Evolutionary conservation across 441 rosid genomes (phyloP).

Genomic region (Populus trichocarpa): DNA sequence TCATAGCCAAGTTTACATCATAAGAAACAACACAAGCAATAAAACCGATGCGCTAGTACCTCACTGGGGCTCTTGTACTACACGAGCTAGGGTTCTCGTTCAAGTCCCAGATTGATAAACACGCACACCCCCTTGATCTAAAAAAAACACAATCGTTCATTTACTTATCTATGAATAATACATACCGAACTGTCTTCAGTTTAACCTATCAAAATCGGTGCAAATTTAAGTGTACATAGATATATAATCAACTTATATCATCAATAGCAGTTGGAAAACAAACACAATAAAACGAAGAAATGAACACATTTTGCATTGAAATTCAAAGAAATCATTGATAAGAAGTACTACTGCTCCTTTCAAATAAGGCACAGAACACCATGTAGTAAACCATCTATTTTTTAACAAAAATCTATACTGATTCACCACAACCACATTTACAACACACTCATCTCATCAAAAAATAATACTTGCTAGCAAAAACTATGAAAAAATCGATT

Average conservation of each 20-base stretch:
- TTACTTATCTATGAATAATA: background rate
- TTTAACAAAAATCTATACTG: background rate
- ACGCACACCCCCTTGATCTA: background rate
- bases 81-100: background rate
- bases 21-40: background rate
- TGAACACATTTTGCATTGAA: background rate
- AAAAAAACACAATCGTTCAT: background rate
- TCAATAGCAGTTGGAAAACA: background rate
- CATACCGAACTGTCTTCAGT: background rate
- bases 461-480: background rate
- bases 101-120: background rate
- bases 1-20: background rate
- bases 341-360: background rate
- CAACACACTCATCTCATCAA: constrained; percentile 4
- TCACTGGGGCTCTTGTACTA: background rate
- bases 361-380: background rate
- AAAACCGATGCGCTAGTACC: background rate
- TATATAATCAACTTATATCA: background rate
- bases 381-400: background rate
- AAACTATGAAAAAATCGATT: background rate
- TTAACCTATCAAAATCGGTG: background rate
- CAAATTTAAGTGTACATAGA: background rate
- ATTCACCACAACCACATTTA: constrained; percentile 1
- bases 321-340: background rate
- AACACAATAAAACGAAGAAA: background rate